Conservation (phyloP, 805 yeast species). For the Barnettozyma botsteinii region DNA sequence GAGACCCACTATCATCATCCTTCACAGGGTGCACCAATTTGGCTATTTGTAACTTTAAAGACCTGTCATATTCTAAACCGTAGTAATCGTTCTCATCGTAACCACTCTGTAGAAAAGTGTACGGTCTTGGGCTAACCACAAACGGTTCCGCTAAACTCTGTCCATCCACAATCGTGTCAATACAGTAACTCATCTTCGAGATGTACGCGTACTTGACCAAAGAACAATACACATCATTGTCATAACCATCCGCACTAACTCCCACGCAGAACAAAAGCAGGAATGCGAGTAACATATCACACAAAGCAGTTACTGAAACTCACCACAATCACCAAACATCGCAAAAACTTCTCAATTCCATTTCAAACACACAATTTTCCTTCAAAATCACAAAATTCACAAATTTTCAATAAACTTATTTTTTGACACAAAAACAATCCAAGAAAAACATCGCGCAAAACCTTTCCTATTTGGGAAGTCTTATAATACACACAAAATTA, state of each 20-base stretch:
- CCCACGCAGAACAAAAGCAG: background rate
- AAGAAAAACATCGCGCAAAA: background rate
- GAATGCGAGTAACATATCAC: background rate
- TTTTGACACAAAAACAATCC: background rate
- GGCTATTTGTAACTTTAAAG: slow-evolving; percentile 5
- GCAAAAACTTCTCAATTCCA: too few species aligned
- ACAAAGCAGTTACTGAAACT: too few species aligned
- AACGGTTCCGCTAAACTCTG: slow-evolving; percentile 15
- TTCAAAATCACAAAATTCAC: background rate
- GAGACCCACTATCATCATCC: slow-evolving; percentile 5
- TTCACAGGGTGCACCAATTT: slow-evolving; percentile 4
- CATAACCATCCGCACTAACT: background rate
- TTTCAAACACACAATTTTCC: background rate
- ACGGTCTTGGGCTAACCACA: slow-evolving; percentile 12
- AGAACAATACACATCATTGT: slow-evolving; percentile 14
- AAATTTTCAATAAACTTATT: background rate
- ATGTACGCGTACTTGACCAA: slow-evolving; percentile 17
- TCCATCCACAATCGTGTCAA: slow-evolving; percentile 10
- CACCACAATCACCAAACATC: too few species aligned
- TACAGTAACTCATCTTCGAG: slow-evolving; percentile 20
- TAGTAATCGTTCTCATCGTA: slow-evolving; percentile 8
- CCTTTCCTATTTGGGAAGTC: background rate
- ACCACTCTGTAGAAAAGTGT: slow-evolving; percentile 11
- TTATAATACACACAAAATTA: too few species aligned
- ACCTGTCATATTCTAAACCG: background rate